phyloP scores from a whole-genome alignment of 345 rosid species.

The Arabidopsis suecica region DNA sequence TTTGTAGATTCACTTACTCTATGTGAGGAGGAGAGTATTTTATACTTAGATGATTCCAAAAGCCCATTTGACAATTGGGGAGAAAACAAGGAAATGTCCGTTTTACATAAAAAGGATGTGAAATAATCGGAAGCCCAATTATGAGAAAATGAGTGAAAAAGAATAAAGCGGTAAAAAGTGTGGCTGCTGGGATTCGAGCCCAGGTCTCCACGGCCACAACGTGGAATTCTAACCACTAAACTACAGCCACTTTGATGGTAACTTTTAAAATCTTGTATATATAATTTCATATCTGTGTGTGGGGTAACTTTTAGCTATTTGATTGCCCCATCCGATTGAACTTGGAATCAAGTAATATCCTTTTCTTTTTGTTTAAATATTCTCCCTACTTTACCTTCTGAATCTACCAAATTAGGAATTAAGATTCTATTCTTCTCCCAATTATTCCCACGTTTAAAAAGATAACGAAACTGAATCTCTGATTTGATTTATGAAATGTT shows the following conservation, averaged over 20 bases:
- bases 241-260: constrained; percentile 55
- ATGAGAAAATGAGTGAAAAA: too few species aligned
- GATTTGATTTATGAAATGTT: constrained; percentile 18
- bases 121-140: background rate
- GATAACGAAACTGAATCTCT: constrained; percentile 35
- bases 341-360: constrained; percentile 37
- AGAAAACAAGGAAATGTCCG: background rate
- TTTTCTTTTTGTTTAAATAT: background rate
- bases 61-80: background rate
- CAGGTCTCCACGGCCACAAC: constrained; percentile 92
- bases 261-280: rapidly evolving
- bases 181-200: constrained; percentile 93
- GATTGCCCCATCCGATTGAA: constrained; percentile 27
- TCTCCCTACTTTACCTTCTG: constrained; percentile 13
- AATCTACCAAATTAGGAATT: constrained; percentile 2
- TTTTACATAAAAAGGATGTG: background rate
- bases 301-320: background rate
- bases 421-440: constrained; percentile 24
- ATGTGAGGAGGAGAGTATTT: background rate
- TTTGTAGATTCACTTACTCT: too few species aligned
- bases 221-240: constrained; percentile 85
- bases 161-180: constrained; percentile 1
- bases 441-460: constrained; percentile 33
- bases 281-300: background rate
- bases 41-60: background rate